These are phyloP conservation scores for Inonotus hispidus DNA, from an alignment of 1,284 basidiomycete genomes.

Conservation along the genomic window DNA sequence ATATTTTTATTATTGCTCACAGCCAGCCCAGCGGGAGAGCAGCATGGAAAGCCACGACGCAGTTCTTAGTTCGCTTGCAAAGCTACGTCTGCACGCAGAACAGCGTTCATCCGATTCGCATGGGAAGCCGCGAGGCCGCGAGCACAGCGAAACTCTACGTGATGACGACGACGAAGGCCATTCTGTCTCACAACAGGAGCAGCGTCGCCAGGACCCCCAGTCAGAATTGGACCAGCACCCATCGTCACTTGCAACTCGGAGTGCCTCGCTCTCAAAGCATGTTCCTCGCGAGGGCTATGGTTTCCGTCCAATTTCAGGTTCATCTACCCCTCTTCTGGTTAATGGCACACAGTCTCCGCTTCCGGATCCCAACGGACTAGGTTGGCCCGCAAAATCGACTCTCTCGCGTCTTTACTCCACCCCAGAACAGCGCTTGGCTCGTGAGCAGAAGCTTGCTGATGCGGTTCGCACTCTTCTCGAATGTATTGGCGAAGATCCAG, in stretches of 20 bases:
- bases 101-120: constrained; percentile 8
- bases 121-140: constrained; percentile 11
- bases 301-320: constrained; percentile 65
- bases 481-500: constrained; percentile 97
- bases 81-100: constrained; percentile 16
- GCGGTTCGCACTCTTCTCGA: constrained; percentile 93
- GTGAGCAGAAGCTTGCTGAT: constrained; percentile 73
- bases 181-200: background rate
- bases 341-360: constrained; percentile 37
- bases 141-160: background rate
- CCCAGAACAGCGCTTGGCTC: constrained; percentile 60
- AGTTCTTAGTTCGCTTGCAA: constrained; percentile 14
- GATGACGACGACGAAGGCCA: background rate
- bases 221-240: constrained; percentile 2
- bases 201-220: background rate
- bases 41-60: constrained; percentile 15
- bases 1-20: background rate
- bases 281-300: constrained; percentile 67
- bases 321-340: constrained; percentile 49
- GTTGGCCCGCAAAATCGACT: constrained; percentile 96
- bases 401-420: constrained; percentile 79
- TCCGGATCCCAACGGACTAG: constrained; percentile 83
- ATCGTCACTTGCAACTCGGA: constrained; percentile 3
- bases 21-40: background rate
- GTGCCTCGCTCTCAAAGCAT: constrained; percentile 11